These are phyloP conservation scores for Wickerhamomyces queroliae DNA, from an alignment of 805 yeast genomes.

Conservation along the genomic window DNA sequence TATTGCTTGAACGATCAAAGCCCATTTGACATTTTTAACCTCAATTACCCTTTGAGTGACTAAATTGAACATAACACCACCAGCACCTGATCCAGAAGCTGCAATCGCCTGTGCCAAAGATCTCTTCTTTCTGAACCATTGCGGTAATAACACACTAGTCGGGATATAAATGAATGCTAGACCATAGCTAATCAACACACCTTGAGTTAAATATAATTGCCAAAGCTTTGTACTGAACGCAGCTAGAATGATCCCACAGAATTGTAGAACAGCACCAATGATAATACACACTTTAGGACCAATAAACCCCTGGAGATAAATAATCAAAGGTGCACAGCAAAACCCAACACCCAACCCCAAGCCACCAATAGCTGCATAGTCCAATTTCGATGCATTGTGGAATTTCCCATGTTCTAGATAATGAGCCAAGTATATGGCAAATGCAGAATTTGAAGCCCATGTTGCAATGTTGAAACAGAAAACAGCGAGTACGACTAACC, in stretches of 20 bases:
- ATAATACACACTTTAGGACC: conserved; percentile 41
- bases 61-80: conserved; percentile 37
- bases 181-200: conserved; percentile 50
- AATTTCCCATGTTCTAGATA: conserved; percentile 46
- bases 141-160: conserved; percentile 54
- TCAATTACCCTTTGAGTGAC: conserved; percentile 30
- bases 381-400: conserved; percentile 47
- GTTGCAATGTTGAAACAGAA: conserved; percentile 20
- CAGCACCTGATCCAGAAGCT: conserved; percentile 36
- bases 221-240: conserved; percentile 52
- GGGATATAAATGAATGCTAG: conserved; percentile 53
- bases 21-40: conserved; percentile 26
- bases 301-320: conserved; percentile 36
- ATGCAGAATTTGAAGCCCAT: conserved; percentile 27
- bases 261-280: conserved; percentile 46
- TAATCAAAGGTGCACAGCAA: conserved; percentile 49
- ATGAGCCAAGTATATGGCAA: conserved; percentile 55
- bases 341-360: conserved; percentile 54
- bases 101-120: conserved; percentile 38
- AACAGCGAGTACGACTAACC: conserved; percentile 19
- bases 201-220: conserved; percentile 67
- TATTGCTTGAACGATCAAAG: conserved; percentile 31
- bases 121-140: conserved; percentile 62
- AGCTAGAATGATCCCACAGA: conserved; percentile 53
- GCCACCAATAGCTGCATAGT: conserved; percentile 67